A percentile compares a stretch with the other conserved stretches of the same genome.
phyloP scores from a whole-genome alignment of 495 filamentous ascomycete genomes.

The Tuber aestivum region DNA sequence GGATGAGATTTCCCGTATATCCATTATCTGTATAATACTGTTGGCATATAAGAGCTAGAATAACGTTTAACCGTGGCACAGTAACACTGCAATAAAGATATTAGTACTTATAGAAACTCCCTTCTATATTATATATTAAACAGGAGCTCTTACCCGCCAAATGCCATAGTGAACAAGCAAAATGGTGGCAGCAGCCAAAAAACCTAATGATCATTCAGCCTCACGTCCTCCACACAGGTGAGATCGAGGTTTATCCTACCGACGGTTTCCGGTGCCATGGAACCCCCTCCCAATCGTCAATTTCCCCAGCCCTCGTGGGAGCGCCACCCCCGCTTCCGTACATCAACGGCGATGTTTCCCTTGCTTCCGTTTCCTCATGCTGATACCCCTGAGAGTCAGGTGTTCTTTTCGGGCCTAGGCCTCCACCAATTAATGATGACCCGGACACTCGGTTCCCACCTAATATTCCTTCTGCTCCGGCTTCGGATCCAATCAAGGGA shows the following conservation, averaged over 20 bases:
- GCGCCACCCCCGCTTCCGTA: background rate
- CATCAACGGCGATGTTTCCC: slow-evolving; percentile 19
- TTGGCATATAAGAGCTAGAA: slow-evolving; percentile 71
- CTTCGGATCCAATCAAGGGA: background rate
- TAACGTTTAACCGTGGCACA: slow-evolving; percentile 45
- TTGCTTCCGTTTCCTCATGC: background rate
- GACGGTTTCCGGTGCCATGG: slow-evolving; percentile 70
- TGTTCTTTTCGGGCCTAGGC: background rate
- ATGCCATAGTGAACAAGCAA: slow-evolving; percentile 69
- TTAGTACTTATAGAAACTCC: slow-evolving; percentile 1
- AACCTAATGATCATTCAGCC: slow-evolving; percentile 51
- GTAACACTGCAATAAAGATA: slow-evolving; percentile 16
- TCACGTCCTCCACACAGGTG: background rate
- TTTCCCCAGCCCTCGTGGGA: slow-evolving; percentile 27
- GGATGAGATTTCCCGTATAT: slow-evolving; percentile 48
- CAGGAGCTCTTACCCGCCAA: slow-evolving; percentile 63
- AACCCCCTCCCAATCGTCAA: slow-evolving; percentile 56
- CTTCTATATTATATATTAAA: background rate
- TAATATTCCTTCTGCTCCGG: background rate
- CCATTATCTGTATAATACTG: slow-evolving; percentile 64
- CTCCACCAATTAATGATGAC: background rate
- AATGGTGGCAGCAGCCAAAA: slow-evolving; percentile 79
- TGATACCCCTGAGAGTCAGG: background rate
- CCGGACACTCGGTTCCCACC: background rate
- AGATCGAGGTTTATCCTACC: slow-evolving; percentile 47